Conservation (phyloP, 2,329 filamentous ascomycete genomes). For the Niveomyces coronatus region DNA sequence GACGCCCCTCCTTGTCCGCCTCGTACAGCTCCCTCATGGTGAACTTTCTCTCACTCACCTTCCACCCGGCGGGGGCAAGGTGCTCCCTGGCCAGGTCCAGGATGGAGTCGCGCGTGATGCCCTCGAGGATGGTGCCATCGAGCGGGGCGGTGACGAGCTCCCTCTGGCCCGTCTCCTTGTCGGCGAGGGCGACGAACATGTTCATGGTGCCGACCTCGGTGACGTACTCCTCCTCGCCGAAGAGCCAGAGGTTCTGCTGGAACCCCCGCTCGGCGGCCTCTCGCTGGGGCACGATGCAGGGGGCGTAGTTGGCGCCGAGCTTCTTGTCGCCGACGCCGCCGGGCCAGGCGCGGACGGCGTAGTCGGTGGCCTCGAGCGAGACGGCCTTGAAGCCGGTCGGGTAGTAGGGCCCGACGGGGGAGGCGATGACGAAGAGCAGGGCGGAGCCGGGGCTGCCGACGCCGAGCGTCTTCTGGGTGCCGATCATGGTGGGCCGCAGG, state of each 20-base stretch:
- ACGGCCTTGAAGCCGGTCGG: constrained; percentile 97
- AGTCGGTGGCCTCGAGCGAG: constrained; percentile 89
- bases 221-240: constrained; percentile 88
- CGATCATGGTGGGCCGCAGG: constrained; percentile 92
- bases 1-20: constrained; percentile 70
- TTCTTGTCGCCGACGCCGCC: constrained; percentile 98
- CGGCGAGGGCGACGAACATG: constrained; percentile 77
- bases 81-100: constrained; percentile 77
- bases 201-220: constrained; percentile 99
- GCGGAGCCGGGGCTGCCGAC: constrained; percentile 88
- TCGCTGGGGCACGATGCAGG: constrained; percentile 92
- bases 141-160: constrained; percentile 92
- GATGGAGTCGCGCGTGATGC: constrained; percentile 87
- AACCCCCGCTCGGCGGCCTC: constrained; percentile 84
- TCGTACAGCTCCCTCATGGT: constrained; percentile 80
- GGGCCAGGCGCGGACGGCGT: constrained; percentile 94
- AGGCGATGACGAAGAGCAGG: constrained; percentile 89
- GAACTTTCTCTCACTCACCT: constrained; percentile 78
- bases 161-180: constrained; percentile 80
- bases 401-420: constrained; percentile 94
- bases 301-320: constrained; percentile 97
- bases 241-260: constrained; percentile 98
- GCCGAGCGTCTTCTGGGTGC: constrained; percentile 87
- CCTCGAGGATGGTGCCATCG: constrained; percentile 92
- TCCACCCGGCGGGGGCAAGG: constrained; percentile 79